These are phyloP conservation scores for Oryza coarctata DNA, from an alignment of 176 grass and related monocot genomes.

Conservation along the genomic window DNA sequence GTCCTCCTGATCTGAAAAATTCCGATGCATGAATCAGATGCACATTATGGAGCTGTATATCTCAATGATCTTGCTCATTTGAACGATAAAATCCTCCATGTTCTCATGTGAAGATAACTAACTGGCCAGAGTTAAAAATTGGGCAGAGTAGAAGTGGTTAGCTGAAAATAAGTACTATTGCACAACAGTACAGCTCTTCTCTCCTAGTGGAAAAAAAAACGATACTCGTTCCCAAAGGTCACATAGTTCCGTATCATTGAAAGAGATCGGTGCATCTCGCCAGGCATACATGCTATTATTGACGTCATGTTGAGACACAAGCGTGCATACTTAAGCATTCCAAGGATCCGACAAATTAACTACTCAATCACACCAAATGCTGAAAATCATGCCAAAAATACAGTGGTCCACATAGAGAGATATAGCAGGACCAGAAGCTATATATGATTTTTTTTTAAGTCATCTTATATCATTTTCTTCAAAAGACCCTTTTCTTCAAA, in stretches of 20 bases:
- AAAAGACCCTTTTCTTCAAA: neutral
- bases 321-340: neutral
- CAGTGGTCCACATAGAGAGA: neutral
- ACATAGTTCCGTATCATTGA: neutral
- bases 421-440: neutral
- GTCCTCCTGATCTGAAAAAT: neutral
- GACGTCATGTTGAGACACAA: neutral
- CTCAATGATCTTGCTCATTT: too few relatives aligned
- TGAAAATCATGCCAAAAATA: constrained; percentile 12
- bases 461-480: neutral
- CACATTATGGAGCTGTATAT: neutral
- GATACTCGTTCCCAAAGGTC: neutral
- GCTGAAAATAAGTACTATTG: neutral
- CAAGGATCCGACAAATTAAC: constrained; percentile 6
- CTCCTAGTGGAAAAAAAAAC: neutral
- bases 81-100: neutral
- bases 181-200: neutral
- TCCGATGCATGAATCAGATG: neutral
- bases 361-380: constrained; percentile 3
- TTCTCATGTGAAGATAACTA: neutral
- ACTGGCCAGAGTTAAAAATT: neutral
- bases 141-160: neutral
- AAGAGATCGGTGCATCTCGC: neutral
- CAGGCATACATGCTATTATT: neutral
- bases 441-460: neutral